phyloP scores from a whole-genome alignment of 2,329 filamentous ascomycete species.

The Aspergillus felis region DNA sequence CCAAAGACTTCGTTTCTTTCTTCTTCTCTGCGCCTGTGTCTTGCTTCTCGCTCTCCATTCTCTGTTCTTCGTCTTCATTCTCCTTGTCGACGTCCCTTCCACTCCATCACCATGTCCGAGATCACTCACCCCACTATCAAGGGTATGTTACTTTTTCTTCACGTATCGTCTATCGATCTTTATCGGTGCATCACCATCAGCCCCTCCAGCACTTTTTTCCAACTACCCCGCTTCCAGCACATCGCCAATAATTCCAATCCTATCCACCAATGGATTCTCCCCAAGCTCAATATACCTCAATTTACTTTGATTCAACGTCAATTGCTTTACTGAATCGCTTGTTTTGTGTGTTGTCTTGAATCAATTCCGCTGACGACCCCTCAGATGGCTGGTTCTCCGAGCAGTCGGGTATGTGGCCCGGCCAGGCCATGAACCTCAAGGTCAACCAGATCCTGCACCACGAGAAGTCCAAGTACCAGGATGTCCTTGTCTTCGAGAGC shows the following conservation, averaged over 20 bases:
- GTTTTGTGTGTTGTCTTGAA: not conserved
- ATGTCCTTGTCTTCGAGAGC: conserved; percentile 97
- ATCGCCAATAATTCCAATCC: not conserved
- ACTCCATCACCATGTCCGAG: conserved; percentile 57
- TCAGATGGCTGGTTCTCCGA: conserved; percentile 99
- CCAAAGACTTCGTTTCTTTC: conserved; percentile 5
- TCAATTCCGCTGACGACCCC: conserved; percentile 8
- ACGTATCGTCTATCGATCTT: not conserved
- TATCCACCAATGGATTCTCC: not conserved
- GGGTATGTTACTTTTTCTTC: conserved; percentile 47
- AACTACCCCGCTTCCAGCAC: conserved; percentile 1
- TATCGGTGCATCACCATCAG: conserved; percentile 1
- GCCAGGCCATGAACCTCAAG: conserved; percentile 97
- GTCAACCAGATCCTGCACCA: conserved; percentile 98
- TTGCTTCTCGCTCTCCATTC: conserved; percentile 18
- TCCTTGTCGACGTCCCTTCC: conserved; percentile 15
- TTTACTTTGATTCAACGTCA: not conserved
- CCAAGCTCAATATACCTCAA: not conserved
- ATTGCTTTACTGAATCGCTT: not conserved
- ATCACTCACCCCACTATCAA: conserved; percentile 74
- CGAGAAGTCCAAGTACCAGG: conserved; percentile 99
- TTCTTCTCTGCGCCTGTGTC: conserved; percentile 21
- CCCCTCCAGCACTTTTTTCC: conserved; percentile 10
- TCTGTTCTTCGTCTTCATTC: conserved; percentile 10
- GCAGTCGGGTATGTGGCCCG: conserved; percentile 98